phyloP scores from a whole-genome alignment of 352 stramenopile species.

The Phytophthora idaei region DNA sequence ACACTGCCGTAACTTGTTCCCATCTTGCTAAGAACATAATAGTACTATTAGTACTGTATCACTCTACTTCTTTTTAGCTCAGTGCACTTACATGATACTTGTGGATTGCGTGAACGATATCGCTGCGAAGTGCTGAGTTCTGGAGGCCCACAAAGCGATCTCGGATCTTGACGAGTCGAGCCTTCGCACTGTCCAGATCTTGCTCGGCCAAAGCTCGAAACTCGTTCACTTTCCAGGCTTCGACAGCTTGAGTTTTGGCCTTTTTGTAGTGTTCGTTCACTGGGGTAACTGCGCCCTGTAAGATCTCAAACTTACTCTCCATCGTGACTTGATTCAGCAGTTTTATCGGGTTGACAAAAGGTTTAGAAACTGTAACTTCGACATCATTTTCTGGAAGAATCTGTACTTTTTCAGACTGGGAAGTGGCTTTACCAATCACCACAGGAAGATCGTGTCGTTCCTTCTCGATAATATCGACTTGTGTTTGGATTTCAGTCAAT shows the following conservation, averaged over 20 bases:
- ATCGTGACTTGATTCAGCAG: slow-evolving; percentile 60
- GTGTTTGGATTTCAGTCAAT: slow-evolving; percentile 25
- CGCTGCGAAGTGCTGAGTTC: slow-evolving; percentile 42
- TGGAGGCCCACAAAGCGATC: slow-evolving; percentile 65
- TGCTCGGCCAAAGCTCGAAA: slow-evolving; percentile 51
- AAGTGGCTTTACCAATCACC: slow-evolving; percentile 64
- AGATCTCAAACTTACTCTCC: slow-evolving; percentile 67
- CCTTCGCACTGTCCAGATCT: slow-evolving; percentile 64
- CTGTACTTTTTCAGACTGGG: slow-evolving; percentile 23
- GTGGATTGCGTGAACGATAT: slow-evolving; percentile 45
- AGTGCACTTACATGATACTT: slow-evolving; percentile 47
- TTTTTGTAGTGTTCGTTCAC: slow-evolving; percentile 68
- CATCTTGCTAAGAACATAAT: slow-evolving; percentile 44
- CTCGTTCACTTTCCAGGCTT: slow-evolving; percentile 70
- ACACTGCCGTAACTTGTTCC: slow-evolving; percentile 50
- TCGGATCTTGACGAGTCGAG: slow-evolving; percentile 54
- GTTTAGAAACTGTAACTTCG: slow-evolving; percentile 18
- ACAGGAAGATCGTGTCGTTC: slow-evolving; percentile 54
- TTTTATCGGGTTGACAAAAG: slow-evolving; percentile 37
- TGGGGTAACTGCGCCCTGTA: slow-evolving; percentile 54
- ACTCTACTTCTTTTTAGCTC: neutral
- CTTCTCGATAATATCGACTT: slow-evolving; percentile 39
- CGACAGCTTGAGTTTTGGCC: slow-evolving; percentile 47
- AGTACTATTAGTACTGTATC: neutral
- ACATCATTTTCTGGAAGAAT: neutral